Conservation (phyloP, 768 basidiomycete genomes). For the Suillus subaureus region DNA sequence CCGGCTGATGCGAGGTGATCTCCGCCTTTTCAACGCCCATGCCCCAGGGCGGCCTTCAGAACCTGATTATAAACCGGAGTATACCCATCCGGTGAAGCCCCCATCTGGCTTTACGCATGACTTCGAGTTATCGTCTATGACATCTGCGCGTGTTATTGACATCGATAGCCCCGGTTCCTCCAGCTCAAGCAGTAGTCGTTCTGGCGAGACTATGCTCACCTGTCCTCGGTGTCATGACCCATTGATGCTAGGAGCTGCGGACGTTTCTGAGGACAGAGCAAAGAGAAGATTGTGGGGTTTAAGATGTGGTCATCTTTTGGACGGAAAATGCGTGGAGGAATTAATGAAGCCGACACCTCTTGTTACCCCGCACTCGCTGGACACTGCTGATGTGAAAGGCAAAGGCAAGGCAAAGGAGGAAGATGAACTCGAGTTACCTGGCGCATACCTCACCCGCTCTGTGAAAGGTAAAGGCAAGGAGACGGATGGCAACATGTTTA, state of each 20-base stretch:
- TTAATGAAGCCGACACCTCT: slow-evolving; percentile 48
- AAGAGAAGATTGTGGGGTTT: slow-evolving; percentile 66
- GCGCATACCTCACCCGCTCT: neutral
- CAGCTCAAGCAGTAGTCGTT: slow-evolving; percentile 29
- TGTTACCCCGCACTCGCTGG: slow-evolving; percentile 2
- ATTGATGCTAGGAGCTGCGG: slow-evolving; percentile 54
- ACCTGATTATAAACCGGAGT: slow-evolving; percentile 54
- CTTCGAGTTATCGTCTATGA: slow-evolving; percentile 46
- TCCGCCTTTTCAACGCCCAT: neutral
- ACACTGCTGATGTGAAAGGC: slow-evolving; percentile 35
- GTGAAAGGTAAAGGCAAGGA: slow-evolving; percentile 38
- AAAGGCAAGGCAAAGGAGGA: slow-evolving; percentile 18
- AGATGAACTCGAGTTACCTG: slow-evolving; percentile 3
- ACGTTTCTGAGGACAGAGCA: slow-evolving; percentile 48
- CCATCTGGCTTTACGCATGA: slow-evolving; percentile 70
- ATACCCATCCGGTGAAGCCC: slow-evolving; percentile 62
- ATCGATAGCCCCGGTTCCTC: slow-evolving; percentile 38
- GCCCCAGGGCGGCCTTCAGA: slow-evolving; percentile 19
- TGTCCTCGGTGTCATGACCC: slow-evolving; percentile 72
- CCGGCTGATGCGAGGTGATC: slow-evolving; percentile 2
- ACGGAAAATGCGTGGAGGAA: slow-evolving; percentile 70
- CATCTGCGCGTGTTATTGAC: slow-evolving; percentile 41
- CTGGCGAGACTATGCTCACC: slow-evolving; percentile 49
- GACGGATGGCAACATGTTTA: slow-evolving; percentile 20
- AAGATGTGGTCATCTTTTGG: slow-evolving; percentile 77